Conservation (phyloP, 495 filamentous ascomycete genomes). For the Xylaria scruposa region DNA sequence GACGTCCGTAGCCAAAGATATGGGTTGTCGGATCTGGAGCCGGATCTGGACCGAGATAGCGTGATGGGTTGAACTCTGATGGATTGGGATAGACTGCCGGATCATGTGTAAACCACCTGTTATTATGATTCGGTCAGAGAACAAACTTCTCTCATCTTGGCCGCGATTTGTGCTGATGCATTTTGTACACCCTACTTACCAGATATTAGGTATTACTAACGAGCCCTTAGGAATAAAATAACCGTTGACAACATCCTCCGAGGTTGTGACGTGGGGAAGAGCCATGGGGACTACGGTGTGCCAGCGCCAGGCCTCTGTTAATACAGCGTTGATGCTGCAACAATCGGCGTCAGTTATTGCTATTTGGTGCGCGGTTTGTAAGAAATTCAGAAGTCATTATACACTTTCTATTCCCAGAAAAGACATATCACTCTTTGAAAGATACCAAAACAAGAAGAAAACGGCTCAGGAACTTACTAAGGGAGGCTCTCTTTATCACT, state of each 20-base stretch:
- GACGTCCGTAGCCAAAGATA: slow-evolving; percentile 57
- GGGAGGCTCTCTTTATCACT: slow-evolving; percentile 38
- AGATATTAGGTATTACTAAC: slow-evolving; percentile 37
- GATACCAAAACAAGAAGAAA: not conserved
- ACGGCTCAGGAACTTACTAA: slow-evolving; percentile 26
- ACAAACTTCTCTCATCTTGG: not conserved
- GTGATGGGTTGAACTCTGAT: slow-evolving; percentile 46
- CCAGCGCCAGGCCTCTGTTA: slow-evolving; percentile 41
- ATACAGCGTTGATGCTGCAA: slow-evolving; percentile 26
- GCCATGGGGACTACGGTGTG: slow-evolving; percentile 30
- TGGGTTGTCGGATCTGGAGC: slow-evolving; percentile 48
- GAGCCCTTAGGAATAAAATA: slow-evolving; percentile 52
- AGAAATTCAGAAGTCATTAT: not conserved
- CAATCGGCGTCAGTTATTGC: not conserved
- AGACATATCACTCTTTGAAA: not conserved
- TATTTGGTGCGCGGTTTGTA: not conserved
- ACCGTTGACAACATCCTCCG: slow-evolving; percentile 46
- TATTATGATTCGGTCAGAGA: not conserved
- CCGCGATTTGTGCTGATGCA: not conserved
- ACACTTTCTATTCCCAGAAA: not conserved
- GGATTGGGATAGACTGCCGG: slow-evolving; percentile 45
- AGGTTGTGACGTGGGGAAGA: slow-evolving; percentile 42
- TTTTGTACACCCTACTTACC: not conserved
- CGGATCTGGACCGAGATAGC: slow-evolving; percentile 44
- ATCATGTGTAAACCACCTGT: slow-evolving; percentile 40